Evolutionary conservation across 2,329 filamentous ascomycete species (phyloP), one percentile per base, ranked within the genome.

Genomic region (Allantophomopsis lycopodina): DNA sequence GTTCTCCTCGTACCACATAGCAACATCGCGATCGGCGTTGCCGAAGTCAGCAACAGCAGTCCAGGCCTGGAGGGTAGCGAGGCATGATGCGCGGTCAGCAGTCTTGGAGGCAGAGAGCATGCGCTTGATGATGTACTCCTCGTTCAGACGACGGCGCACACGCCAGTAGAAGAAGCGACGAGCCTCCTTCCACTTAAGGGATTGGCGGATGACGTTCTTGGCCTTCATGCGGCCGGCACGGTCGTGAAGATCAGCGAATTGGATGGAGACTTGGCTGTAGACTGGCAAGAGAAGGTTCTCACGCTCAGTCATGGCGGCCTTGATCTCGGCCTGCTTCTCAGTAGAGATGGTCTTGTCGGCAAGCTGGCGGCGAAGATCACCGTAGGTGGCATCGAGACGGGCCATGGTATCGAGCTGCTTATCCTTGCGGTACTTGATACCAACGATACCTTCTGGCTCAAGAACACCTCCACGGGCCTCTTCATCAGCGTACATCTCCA

Each of bases 91-190:
- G 40, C 86, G 81, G 35, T 65, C 59, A n/a, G 60, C 55, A 23
- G 61, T 60, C 50, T 59, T 56, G 13, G 56, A 52, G 36, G 56
- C 61, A 2, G 60, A 50, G 5, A 66, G 68, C 74, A 98, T 85
- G 64, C 86, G 86, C 67, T 88, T 91, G 60, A 98, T 73, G 52
- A 98, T 86, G 62, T 93, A 85, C 66, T 98, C 91, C 67, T 98
- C 91, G 63, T 93, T 96, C 58, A 98, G 73, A 65, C 91, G 79
- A 59, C 91, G 83, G 62, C 93, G 88, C 46, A 95, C 80, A 63
- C 91, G 89, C 91, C 93, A 98, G 82, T 96, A 98, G 73, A 98
- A 96, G 84, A 91, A 96, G 57, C 89, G 82, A 48, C 91, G 81
- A 8, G 89, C 80, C 52, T 94, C 83, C 59, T 76, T 71, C 91